Percentiles rank a stretch among this genome's conserved stretches.
Conservation (phyloP, 148 eudicot species). For the Amaranthus palmeri region DNA sequence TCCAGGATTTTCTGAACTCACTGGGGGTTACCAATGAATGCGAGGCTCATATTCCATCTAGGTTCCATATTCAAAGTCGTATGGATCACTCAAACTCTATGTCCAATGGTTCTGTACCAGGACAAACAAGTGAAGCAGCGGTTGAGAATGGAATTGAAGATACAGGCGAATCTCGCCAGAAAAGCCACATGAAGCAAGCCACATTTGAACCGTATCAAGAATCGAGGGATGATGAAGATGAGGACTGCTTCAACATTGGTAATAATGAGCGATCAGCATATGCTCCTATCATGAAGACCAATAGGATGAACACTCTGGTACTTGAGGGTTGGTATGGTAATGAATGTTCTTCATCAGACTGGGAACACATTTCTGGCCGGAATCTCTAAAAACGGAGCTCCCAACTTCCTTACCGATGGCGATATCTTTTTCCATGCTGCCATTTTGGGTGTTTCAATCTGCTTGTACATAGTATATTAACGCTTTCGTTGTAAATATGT, state of each 20-base stretch:
- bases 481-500: not conserved
- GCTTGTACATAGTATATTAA: constrained; percentile 16
- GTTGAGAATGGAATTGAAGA: constrained; percentile 13
- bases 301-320: constrained; percentile 26
- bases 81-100: constrained; percentile 25
- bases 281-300: constrained; percentile 15
- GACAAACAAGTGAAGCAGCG: not conserved
- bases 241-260: constrained; percentile 18
- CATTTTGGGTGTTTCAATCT: not conserved
- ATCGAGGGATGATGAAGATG: constrained; percentile 20
- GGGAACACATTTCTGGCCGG: constrained; percentile 74
- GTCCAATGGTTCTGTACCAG: constrained; percentile 15
- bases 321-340: constrained; percentile 45
- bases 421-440: not conserved
- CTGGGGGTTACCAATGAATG: no score
- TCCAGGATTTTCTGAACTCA: no score
- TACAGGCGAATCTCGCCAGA: constrained; percentile 16
- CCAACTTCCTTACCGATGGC: not conserved
- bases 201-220: constrained; percentile 27
- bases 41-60: constrained; percentile 16
- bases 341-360: constrained; percentile 57
- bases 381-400: constrained; percentile 34
- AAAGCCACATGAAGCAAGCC: constrained; percentile 11
- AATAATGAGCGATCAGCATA: constrained; percentile 14
- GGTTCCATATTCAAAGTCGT: constrained; percentile 54